phyloP scores from a whole-genome alignment of 225 moss, liverwort and hornwort species.

The Bryum argenteum region DNA sequence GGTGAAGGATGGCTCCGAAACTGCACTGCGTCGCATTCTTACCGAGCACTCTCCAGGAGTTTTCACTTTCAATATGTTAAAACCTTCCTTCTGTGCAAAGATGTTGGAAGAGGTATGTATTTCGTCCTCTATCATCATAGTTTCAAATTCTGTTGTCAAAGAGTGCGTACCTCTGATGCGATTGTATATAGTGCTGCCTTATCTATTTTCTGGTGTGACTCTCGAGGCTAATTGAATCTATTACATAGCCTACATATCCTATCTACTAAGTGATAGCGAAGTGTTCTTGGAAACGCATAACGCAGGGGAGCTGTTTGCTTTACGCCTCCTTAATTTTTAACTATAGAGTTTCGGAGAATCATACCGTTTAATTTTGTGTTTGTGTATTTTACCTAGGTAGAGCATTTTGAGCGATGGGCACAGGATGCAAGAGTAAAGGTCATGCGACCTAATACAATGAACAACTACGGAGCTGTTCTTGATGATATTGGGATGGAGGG shows the following conservation, averaged over 20 bases:
- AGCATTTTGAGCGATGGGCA: slow-evolving; percentile 98
- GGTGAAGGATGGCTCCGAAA: slow-evolving; percentile 87
- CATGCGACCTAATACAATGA: slow-evolving; percentile 99
- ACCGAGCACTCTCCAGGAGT: slow-evolving; percentile 99
- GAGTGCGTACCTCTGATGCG: neutral
- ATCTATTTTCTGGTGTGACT: neutral
- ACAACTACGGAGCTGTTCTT: slow-evolving; percentile 97
- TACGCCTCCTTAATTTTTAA: neutral
- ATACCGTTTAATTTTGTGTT: slow-evolving; percentile 21
- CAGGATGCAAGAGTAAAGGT: slow-evolving; percentile 94
- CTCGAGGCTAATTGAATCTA: neutral
- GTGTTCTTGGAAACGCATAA: neutral
- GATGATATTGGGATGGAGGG: slow-evolving; percentile 99
- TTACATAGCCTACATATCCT: neutral
- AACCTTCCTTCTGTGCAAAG: slow-evolving; percentile 87
- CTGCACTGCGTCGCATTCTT: slow-evolving; percentile 73
- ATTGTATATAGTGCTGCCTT: neutral
- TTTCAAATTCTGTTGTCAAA: slow-evolving; percentile 6
- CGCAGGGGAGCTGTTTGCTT: neutral
- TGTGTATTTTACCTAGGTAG: slow-evolving; percentile 57
- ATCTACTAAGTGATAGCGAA: neutral
- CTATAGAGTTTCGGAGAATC: neutral
- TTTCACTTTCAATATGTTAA: slow-evolving; percentile 97
- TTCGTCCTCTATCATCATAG: neutral
- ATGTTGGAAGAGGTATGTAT: slow-evolving; percentile 90